A percentile compares a stretch with the other conserved stretches of the same genome.
phyloP scores from a whole-genome alignment of 192 early-diverging fungal species.

The Mortierella alpina region DNA sequence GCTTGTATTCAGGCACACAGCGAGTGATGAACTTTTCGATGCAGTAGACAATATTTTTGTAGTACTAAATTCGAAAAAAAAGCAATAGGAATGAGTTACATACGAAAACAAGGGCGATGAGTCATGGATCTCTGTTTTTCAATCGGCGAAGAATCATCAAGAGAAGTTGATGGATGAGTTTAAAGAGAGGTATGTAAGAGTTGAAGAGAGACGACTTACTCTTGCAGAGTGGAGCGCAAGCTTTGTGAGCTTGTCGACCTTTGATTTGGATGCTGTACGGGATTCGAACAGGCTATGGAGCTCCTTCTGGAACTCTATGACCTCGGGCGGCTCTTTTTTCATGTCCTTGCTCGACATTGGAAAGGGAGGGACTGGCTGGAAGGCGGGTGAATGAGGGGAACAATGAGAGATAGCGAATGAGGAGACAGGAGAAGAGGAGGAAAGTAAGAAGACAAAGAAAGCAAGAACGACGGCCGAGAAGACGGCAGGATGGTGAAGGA shows the following conservation, averaged over 20 bases:
- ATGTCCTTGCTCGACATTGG: constrained; percentile 11
- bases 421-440: too few species aligned
- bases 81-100: background rate
- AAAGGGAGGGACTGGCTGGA: background rate
- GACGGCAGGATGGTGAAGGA: too few species aligned
- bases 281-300: constrained; percentile 56
- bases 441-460: too few species aligned
- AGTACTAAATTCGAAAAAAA: constrained; percentile 50
- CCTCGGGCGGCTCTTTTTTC: constrained; percentile 47
- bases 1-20: constrained; percentile 63
- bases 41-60: constrained; percentile 62
- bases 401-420: background rate
- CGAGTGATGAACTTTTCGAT: constrained; percentile 65
- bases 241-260: constrained; percentile 56
- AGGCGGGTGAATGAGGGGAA: background rate
- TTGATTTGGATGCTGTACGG: constrained; percentile 51
- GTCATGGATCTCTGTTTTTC: background rate
- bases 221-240: constrained; percentile 55
- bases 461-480: too few species aligned
- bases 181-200: background rate
- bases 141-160: too few species aligned
- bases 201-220: constrained; percentile 15
- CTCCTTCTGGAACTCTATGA: constrained; percentile 53
- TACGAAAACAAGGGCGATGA: background rate
- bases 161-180: background rate